phyloP scores from a whole-genome alignment of 2,329 filamentous ascomycete genomes.

The Pestalotiopsis fici region DNA sequence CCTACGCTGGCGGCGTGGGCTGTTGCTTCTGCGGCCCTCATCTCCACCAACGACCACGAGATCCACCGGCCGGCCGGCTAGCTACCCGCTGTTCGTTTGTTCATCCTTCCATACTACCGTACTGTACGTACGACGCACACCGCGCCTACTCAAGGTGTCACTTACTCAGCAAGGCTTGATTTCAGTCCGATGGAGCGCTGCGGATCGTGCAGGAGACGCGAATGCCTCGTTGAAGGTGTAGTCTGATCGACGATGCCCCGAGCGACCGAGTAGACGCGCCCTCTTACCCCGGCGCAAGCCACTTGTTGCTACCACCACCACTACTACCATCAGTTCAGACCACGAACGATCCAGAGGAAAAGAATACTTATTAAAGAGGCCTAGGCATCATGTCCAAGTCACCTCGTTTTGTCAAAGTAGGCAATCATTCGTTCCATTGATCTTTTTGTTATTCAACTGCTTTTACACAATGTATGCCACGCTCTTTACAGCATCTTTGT shows the following conservation, averaged over 20 bases:
- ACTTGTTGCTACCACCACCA: neutral
- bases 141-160: neutral
- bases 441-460: neutral
- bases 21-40: neutral
- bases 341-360: neutral
- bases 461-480: neutral
- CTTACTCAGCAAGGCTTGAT: neutral
- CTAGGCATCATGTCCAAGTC: neutral
- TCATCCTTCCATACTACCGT: neutral
- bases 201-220: neutral
- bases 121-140: neutral
- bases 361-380: neutral
- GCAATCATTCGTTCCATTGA: neutral
- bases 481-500: constrained; percentile 7
- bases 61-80: neutral
- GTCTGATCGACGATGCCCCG: neutral
- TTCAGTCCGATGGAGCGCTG: neutral
- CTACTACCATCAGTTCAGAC: neutral
- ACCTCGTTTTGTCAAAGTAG: neutral
- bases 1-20: neutral
- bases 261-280: neutral
- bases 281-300: neutral
- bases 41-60: neutral
- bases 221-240: neutral
- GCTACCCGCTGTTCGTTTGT: neutral